Conservation (phyloP, 805 yeast genomes). For the Starmerella cellae region DNA sequence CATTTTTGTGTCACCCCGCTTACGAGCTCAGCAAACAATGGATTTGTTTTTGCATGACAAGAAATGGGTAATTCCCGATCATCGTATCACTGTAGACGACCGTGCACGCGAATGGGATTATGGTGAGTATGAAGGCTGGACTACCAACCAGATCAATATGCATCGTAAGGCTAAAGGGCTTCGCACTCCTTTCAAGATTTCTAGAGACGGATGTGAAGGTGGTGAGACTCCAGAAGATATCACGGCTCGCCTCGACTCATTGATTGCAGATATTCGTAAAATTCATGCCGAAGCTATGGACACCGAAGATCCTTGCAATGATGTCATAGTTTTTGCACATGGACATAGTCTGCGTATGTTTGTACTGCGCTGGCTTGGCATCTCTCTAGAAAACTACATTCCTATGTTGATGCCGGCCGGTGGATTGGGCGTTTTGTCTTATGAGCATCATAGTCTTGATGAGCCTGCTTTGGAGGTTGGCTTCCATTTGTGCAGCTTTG, state of each 20-base stretch:
- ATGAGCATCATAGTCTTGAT: constrained; percentile 67
- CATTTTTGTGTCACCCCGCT: constrained; percentile 69
- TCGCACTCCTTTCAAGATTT: constrained; percentile 43
- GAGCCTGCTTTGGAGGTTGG: constrained; percentile 82
- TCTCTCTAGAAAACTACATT: constrained; percentile 51
- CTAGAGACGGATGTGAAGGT: constrained; percentile 86
- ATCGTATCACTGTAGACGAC: constrained; percentile 28
- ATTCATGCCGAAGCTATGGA: constrained; percentile 29
- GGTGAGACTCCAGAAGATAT: constrained; percentile 66
- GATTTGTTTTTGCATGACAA: constrained; percentile 45
- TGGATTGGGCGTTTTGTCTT: constrained; percentile 83
- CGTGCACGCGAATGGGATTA: constrained; percentile 91
- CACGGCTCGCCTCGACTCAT: constrained; percentile 54
- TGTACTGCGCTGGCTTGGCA: constrained; percentile 75
- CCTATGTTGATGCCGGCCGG: constrained; percentile 84
- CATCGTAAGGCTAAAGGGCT: constrained; percentile 26
- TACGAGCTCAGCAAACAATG: constrained; percentile 63
- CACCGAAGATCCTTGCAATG: constrained; percentile 40
- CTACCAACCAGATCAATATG: constrained; percentile 46
- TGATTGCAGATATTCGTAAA: constrained; percentile 49
- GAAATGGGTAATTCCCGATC: constrained; percentile 25
- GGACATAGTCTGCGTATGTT: constrained; percentile 87
- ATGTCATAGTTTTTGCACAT: constrained; percentile 75
- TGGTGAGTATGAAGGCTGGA: constrained; percentile 85
- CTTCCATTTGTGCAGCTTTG: constrained; percentile 18